A percentile compares a stretch with the other conserved stretches of the same genome.
Conservation (phyloP, 805 yeast genomes). For the Saturnispora saitoi region DNA sequence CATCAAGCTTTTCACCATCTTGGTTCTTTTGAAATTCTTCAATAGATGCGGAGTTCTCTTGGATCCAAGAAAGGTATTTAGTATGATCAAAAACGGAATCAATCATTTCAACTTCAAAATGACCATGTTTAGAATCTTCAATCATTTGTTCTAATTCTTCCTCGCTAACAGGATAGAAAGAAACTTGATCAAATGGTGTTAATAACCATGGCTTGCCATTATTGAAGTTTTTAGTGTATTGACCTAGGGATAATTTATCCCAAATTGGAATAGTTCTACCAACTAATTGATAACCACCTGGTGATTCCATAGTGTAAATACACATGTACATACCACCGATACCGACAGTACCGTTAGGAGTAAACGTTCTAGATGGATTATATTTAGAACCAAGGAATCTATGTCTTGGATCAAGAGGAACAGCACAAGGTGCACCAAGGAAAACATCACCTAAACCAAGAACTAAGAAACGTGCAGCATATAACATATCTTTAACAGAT, state of each 20-base stretch:
- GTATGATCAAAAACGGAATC: slow-evolving; percentile 73
- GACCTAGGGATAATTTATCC: slow-evolving; percentile 83
- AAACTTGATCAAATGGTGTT: slow-evolving; percentile 88
- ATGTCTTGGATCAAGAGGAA: slow-evolving; percentile 95
- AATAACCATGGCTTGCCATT: slow-evolving; percentile 76
- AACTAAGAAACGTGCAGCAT: slow-evolving; percentile 84
- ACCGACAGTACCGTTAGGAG: slow-evolving; percentile 96
- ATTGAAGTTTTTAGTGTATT: slow-evolving; percentile 40
- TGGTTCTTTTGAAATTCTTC: slow-evolving; percentile 57
- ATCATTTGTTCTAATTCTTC: slow-evolving; percentile 64
- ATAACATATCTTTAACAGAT: slow-evolving; percentile 75
- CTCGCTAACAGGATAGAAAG: slow-evolving; percentile 87
- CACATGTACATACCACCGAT: slow-evolving; percentile 99
- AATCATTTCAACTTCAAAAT: slow-evolving; percentile 62
- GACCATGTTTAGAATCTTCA: slow-evolving; percentile 74
- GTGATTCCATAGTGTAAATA: slow-evolving; percentile 95
- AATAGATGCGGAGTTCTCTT: slow-evolving; percentile 59
- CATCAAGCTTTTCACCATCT: slow-evolving; percentile 75
- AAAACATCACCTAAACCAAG: slow-evolving; percentile 96
- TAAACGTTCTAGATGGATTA: slow-evolving; percentile 92
- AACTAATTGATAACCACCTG: slow-evolving; percentile 96
- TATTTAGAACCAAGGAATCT: slow-evolving; percentile 87
- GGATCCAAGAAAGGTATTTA: slow-evolving; percentile 70
- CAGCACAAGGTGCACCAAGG: slow-evolving; percentile 97
- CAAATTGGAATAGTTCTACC: slow-evolving; percentile 97